Evolutionary conservation across 2,329 filamentous ascomycete species (phyloP), one percentile per base, ranked within the genome.

Genomic region (Rhinocladiella mackenziei): DNA sequence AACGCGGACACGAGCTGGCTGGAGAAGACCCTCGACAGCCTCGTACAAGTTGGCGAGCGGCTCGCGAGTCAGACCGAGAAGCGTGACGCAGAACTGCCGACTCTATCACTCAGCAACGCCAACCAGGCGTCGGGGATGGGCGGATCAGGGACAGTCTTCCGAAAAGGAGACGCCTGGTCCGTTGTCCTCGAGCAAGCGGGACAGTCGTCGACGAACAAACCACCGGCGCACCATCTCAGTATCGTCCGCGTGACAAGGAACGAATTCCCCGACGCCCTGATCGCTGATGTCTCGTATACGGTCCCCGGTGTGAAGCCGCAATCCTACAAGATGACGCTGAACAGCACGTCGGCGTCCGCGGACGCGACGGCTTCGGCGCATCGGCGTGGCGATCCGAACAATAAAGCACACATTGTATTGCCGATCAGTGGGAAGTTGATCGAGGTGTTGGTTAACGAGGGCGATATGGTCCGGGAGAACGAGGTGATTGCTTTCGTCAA

Each of bases 371-470:
- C 62, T 1, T 55, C 51, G 6, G 62, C 64, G 4, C 75, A 77
- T 53, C 66, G 72, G 1, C 66, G 71, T 9, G 77, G 73, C 5
- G 69, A 77, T 40, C 65, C 66, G 0, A 62, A 59, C 0, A 71
- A 81, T 51, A 64, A 69, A 0, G 60, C 62, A 3, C 78, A 83
- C 49, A 63, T 81, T 11, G 63, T 72, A 2, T 64, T 81, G 5
- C 78, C 78, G 0, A 72, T 83, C 10, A 70, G 75, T 0, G 80
- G 79, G 0, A 79, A 76, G 46, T 52, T 83, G 18, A 72, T 81
- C 1, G 79, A 83, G 57, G 63, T 83, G 1, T 55, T 77, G 2
- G 76, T 82, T 0, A 68, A 75, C 4, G 68, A 70, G 3, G 75
- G 75, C 0, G 73, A 78, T 46, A 52, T 45, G 5, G 62, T 78